Conservation (phyloP, 441 rosid species). For the Jatropha multifida region DNA sequence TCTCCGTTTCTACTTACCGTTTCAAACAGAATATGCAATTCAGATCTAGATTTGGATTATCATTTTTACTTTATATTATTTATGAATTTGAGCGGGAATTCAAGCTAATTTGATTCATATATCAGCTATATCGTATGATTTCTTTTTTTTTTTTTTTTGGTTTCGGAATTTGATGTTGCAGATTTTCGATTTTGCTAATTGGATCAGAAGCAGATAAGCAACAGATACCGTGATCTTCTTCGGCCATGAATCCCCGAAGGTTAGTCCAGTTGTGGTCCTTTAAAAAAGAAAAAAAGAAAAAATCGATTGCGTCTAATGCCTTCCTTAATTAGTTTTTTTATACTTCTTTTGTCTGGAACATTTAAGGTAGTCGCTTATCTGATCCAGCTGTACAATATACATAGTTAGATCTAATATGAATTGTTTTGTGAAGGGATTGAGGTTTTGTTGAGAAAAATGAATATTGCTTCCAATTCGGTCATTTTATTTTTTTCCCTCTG, state of each 20-base stretch:
- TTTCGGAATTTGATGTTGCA: neutral
- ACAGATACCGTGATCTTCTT: neutral
- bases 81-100: neutral
- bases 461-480: neutral
- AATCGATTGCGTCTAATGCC: neutral
- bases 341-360: neutral
- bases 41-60: constrained; percentile 6
- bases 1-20: neutral
- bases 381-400: neutral
- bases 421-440: neutral
- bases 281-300: neutral
- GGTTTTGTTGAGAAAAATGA: neutral
- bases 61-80: neutral
- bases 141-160: neutral
- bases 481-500: neutral
- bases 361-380: neutral
- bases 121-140: neutral
- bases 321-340: neutral
- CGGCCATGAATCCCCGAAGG: constrained; percentile 50
- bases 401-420: constrained; percentile 1
- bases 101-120: neutral
- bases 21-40: neutral
- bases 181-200: neutral
- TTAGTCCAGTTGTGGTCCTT: constrained; percentile 29
- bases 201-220: neutral